Percentiles rank a stretch among this genome's conserved stretches.
Evolutionary conservation across 2,329 filamentous ascomycete genomes (phyloP).

Genomic region (Colletotrichum kahawae): DNA sequence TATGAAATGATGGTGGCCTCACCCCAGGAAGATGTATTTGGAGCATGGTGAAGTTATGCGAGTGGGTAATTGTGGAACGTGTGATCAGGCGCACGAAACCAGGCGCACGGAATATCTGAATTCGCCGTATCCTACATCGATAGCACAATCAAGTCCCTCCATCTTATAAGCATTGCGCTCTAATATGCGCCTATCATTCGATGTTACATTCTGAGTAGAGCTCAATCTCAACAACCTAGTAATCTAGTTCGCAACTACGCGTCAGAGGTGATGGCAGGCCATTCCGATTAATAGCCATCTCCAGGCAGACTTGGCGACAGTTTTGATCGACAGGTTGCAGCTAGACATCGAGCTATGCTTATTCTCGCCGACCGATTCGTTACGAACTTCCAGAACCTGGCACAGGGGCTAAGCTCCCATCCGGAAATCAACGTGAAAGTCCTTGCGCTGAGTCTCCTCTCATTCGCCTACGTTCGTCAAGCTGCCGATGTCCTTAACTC

Average conservation of each 20-base stretch:
- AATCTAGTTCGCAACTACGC: not conserved
- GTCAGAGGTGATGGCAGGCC: not conserved
- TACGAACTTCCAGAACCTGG: fast-evolving
- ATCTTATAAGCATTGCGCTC: too few relatives aligned
- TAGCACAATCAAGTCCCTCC: too few relatives aligned
- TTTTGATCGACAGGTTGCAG: not conserved
- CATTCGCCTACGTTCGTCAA: slow-evolving; percentile 40
- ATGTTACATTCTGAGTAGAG: too few relatives aligned
- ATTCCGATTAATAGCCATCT: not conserved
- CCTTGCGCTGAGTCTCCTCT: slow-evolving; percentile 42
- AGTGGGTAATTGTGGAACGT: too few relatives aligned
- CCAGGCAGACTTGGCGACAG: not conserved
- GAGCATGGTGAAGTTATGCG: too few relatives aligned
- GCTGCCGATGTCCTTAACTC: slow-evolving; percentile 38
- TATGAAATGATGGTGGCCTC: too few relatives aligned
- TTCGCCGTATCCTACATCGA: too few relatives aligned
- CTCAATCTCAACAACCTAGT: too few relatives aligned
- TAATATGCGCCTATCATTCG: too few relatives aligned
- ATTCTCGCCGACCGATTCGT: not conserved
- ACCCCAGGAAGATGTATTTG: too few relatives aligned
- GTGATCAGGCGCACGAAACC: too few relatives aligned
- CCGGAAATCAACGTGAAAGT: slow-evolving; percentile 32
- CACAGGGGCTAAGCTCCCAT: not conserved
- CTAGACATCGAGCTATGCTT: not conserved
- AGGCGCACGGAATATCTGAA: too few relatives aligned